These are phyloP conservation scores for Artemisia argyi DNA, from an alignment of 129 eudicot genomes.

Conservation along the genomic window DNA sequence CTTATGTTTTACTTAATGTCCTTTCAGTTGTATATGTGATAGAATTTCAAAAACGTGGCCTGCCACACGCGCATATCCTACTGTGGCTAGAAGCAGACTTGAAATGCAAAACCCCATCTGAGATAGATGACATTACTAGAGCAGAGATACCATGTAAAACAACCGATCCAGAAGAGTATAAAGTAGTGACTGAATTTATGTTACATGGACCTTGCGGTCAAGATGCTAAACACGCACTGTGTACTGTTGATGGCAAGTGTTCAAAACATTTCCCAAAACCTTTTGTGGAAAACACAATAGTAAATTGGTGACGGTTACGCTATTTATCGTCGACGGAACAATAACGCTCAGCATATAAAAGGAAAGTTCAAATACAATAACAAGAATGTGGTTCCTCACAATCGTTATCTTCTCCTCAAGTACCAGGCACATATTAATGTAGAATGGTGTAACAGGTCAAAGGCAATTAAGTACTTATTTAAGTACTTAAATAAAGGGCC, in stretches of 20 bases:
- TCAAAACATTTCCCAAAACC: neutral
- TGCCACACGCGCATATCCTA: too few relatives aligned
- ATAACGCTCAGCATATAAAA: neutral
- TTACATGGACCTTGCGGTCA: neutral
- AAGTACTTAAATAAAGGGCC: neutral
- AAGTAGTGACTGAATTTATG: neutral
- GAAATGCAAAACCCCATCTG: too few relatives aligned
- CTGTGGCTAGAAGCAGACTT: neutral
- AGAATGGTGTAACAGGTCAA: neutral
- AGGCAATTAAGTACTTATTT: conserved; percentile 1
- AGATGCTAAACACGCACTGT: neutral
- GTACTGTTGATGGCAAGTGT: neutral
- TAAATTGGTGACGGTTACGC: neutral
- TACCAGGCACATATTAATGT: too few relatives aligned
- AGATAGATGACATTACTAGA: too few relatives aligned
- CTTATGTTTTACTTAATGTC: too few relatives aligned
- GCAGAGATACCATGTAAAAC: too few relatives aligned
- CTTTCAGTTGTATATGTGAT: too few relatives aligned
- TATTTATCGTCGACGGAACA: neutral
- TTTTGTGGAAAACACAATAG: neutral
- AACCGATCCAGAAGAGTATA: neutral
- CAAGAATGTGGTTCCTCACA: too few relatives aligned
- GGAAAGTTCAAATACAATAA: too few relatives aligned
- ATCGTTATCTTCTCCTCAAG: too few relatives aligned
- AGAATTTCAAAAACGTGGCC: too few relatives aligned